Evolutionary conservation across 225 moss, liverwort and hornwort genomes (phyloP), one percentile per base, ranked within the genome.

Genomic region (Ulota crispa): DNA sequence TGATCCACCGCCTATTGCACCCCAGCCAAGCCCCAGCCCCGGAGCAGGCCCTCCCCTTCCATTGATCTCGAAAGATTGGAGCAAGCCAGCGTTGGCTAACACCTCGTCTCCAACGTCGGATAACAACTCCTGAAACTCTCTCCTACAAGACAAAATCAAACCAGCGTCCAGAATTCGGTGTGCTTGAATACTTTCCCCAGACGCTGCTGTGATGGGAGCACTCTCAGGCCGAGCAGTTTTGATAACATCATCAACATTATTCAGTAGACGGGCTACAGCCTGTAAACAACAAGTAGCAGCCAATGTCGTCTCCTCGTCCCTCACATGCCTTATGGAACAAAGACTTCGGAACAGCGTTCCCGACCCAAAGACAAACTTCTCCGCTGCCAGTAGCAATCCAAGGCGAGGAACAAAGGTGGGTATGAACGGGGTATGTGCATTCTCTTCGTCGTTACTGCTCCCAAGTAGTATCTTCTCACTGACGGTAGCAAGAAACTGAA

Each of bases 1-100:
- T 55, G 90, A 82, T 41, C 99, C 99, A 82, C 96, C 96, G 50
- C 88, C 80, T 9, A 84, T 61, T 24, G 91, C 86, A 68, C 99
- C 99, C 99, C 99, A 99, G 37, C 99, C 99, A 41, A 94, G 75
- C 34, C 89, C 94, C 69, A 96, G 73, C 42, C 99, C 99, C 26
- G 99, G 99, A 21, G 99, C 94, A 82, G 99, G 99, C 20, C 99
- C 99, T 43, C 96, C 96, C 75, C 99, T 90, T 16, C 84, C 85
- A 67, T 85, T 90, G 66, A 89, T 81, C 71, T 91, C 92, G 26
- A 79, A 81, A 37, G 87, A 84, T 68, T 93, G 88, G 73, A 93
- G 79, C 24, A 91, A 34, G 18, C 64, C 73, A 8, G 73, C 59
- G 80, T 90, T 88, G 27, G 59, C 69, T 15, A 87, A 77, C 47